Conservation (phyloP, 2,329 filamentous ascomycete species). For the Cladosporium sp. region DNA sequence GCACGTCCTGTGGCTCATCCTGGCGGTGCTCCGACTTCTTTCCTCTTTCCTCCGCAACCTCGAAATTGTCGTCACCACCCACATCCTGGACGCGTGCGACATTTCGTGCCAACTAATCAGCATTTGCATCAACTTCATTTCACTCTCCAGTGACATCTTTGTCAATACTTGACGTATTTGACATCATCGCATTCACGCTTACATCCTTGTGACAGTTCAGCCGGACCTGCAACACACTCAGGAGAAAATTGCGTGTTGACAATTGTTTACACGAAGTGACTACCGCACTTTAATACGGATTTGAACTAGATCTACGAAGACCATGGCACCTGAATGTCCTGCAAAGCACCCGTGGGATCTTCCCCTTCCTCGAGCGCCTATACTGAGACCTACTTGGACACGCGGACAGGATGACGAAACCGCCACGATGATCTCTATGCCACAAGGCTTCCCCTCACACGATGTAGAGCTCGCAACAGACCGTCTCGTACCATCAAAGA, state of each 20-base stretch:
- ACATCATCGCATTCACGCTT: background rate
- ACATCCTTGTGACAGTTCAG: background rate
- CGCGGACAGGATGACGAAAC: conserved; percentile 10
- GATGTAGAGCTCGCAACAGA: background rate
- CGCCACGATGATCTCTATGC: background rate
- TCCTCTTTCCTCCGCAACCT: background rate
- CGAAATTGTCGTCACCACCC: conserved; percentile 1
- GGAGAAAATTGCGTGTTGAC: background rate
- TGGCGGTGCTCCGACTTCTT: background rate
- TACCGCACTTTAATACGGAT: background rate
- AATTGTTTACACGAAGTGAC: background rate
- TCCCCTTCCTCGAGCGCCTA: background rate
- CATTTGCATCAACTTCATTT: background rate
- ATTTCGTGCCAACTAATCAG: background rate
- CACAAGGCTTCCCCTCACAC: background rate
- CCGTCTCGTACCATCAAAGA: background rate
- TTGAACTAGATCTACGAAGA: background rate
- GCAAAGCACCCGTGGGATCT: background rate
- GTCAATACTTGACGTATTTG: background rate
- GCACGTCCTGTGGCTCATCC: background rate
- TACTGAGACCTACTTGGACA: background rate
- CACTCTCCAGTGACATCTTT: background rate
- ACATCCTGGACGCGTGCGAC: background rate
- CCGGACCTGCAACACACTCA: background rate
- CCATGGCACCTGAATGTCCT: background rate